Percentiles rank a stretch among this genome's conserved stretches.
Evolutionary conservation across 2,329 filamentous ascomycete genomes (phyloP).

Genomic region (Sphaerulina vaccinii): DNA sequence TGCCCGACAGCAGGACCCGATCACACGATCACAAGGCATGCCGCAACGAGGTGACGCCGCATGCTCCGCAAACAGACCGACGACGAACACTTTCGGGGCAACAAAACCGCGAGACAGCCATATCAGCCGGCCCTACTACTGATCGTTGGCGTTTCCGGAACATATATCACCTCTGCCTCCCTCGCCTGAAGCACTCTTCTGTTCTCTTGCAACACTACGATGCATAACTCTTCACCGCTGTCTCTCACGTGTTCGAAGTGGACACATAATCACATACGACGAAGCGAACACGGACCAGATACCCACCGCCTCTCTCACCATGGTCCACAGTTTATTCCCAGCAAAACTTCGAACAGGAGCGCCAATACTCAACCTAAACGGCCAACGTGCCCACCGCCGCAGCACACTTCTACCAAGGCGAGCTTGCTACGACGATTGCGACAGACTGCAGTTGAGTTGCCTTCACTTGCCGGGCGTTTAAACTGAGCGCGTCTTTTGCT

Average conservation of each 20-base stretch:
- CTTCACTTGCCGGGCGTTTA: slow-evolving; percentile 15
- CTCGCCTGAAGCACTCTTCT: neutral
- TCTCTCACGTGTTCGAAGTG: neutral
- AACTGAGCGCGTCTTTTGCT: no score
- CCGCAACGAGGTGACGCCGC: no score
- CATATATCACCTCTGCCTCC: slow-evolving; percentile 6
- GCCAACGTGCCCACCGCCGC: neutral
- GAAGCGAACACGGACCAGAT: slow-evolving; percentile 12
- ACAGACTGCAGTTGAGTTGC: neutral
- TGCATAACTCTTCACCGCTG: neutral
- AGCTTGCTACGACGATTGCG: neutral
- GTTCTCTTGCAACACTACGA: neutral
- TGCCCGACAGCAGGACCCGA: no score
- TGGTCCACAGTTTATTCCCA: slow-evolving; percentile 19
- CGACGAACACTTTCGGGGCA: neutral
- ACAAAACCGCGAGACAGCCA: slow-evolving; percentile 4
- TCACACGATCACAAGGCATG: no score
- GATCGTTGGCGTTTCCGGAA: slow-evolving; percentile 3
- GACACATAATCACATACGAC: neutral
- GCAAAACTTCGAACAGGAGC: neutral
- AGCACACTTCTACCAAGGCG: no score
- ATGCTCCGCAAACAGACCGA: slow-evolving; percentile 4
- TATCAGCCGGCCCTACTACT: slow-evolving; percentile 8
- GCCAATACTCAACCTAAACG: slow-evolving; percentile 11
- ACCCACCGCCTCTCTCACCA: slow-evolving; percentile 3